Base-by-base conservation (phyloP, 2,329 filamentous ascomycete species). In the Trichoderma brevicompactum region DNA sequence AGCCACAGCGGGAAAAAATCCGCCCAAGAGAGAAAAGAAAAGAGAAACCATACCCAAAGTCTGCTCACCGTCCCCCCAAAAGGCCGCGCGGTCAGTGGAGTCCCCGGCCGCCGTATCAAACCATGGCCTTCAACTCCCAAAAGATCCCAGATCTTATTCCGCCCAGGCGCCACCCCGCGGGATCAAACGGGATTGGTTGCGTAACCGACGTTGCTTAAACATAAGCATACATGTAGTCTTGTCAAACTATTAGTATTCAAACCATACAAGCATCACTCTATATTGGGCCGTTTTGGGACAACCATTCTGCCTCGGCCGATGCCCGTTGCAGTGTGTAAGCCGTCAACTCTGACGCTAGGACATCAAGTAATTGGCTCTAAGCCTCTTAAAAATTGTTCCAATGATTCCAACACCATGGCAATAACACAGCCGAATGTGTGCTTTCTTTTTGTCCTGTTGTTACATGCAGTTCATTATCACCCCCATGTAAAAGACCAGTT, bases 21-120 rank as follows among this genome's bases (percentile, higher is more conserved):
- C 23, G 23, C 23, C 23, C 23, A 28, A 28, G 23, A 28, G 23
- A 28, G 23, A 28, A 28, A 28, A 28, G 23, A 28, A 28, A 28
- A 28, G 3, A n/a, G 12, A 15, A 34, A 4, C 28, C 23, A 34
- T n/a, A 28, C 28, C 28, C 23, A 43, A 43, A 13, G 12, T 3
- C 23, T 43, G 15, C 59, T 62, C 40, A 19, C 59, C 48, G 23
- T 34, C 17, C n/a, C 32, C 36, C 49, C 17, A 36, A 38, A 28
- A 53, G 49, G 59, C 40, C 49, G 49, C 59, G 59, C 49, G 59
- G 38, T 50, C 59, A 46, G 59, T 54, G 59, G 59, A 46, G 59
- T 34, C 41, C 10, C 28, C 15, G 10, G 4, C 46, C 34, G 12
- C 40, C 56, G 46, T 50, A 50, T 60, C 44, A 41, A 40, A 2